Evolutionary conservation across 352 stramenopile genomes (phyloP).

Genomic region (Phytophthora megakarya): DNA sequence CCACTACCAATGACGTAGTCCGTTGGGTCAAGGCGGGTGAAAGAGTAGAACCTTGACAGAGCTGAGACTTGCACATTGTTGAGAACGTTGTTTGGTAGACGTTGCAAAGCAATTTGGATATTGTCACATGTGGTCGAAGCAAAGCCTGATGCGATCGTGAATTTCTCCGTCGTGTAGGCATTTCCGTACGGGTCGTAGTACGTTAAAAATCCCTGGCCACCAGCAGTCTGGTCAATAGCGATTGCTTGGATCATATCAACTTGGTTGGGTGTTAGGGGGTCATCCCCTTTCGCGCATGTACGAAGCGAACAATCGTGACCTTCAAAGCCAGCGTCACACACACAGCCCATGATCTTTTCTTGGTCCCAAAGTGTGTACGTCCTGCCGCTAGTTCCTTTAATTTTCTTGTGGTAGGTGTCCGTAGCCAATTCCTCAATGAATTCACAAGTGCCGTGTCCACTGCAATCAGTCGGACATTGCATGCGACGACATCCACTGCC

Average conservation of each 20-base stretch:
- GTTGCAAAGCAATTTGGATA: conserved; percentile 48
- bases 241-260: conserved; percentile 60
- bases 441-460: conserved; percentile 61
- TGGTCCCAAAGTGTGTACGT: conserved; percentile 75
- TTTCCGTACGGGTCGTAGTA: conserved; percentile 82
- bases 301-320: conserved; percentile 63
- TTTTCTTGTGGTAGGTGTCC: conserved; percentile 48
- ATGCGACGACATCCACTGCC: conserved; percentile 71
- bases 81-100: conserved; percentile 71
- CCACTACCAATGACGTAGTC: conserved; percentile 11
- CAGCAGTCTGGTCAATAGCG: background rate
- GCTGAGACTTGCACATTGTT: conserved; percentile 45
- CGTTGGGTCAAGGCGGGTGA: conserved; percentile 29
- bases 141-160: conserved; percentile 36
- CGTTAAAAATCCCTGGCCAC: conserved; percentile 51
- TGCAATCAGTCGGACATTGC: conserved; percentile 61
- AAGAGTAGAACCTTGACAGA: conserved; percentile 13
- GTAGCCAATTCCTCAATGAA: conserved; percentile 69
- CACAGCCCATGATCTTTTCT: conserved; percentile 84
- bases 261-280: conserved; percentile 61
- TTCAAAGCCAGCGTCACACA: conserved; percentile 67
- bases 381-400: conserved; percentile 36
- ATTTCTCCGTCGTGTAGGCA: conserved; percentile 56
- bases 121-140: conserved; percentile 27
- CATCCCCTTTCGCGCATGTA: conserved; percentile 61